Percentiles rank a stretch among this genome's conserved stretches.
phyloP scores from a whole-genome alignment of 2,329 filamentous ascomycete genomes.

The Diaporthe helianthi region DNA sequence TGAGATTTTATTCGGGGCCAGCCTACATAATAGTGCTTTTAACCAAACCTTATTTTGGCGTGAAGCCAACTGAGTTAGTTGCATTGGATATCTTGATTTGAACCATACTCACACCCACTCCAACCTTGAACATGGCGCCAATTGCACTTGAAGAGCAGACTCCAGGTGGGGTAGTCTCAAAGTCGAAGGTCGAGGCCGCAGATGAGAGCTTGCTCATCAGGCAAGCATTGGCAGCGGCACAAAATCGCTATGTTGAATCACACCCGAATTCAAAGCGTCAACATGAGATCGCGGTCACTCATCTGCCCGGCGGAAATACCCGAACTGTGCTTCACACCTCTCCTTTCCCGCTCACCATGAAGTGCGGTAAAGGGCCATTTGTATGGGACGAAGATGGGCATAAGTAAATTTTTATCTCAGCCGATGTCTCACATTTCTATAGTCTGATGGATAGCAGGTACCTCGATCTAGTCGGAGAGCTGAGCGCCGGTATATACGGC shows the following conservation, averaged over 20 bases:
- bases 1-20: not conserved
- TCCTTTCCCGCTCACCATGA: constrained; percentile 53
- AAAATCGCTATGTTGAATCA: not conserved
- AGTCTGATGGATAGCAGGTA: constrained; percentile 48
- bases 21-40: not conserved
- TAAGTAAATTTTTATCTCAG: constrained; percentile 37
- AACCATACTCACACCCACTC: not conserved
- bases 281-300: not conserved
- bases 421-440: fast-evolving
- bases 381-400: constrained; percentile 52
- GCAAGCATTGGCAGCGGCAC: not conserved
- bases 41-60: not conserved
- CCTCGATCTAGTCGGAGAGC: constrained; percentile 68
- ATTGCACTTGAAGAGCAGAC: not conserved
- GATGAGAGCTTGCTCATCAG: not conserved
- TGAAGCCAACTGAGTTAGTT: no score
- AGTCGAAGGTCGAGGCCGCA: not conserved
- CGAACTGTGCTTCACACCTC: constrained; percentile 44
- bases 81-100: no score
- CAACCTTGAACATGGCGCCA: not conserved
- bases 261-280: not conserved
- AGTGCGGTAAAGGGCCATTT: constrained; percentile 45
- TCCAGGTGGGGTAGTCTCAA: not conserved
- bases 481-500: constrained; percentile 70
- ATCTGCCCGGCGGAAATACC: constrained; percentile 43